phyloP scores from a whole-genome alignment of 1,284 basidiomycete species.

The Ceratorhiza oryzae-sativae region DNA sequence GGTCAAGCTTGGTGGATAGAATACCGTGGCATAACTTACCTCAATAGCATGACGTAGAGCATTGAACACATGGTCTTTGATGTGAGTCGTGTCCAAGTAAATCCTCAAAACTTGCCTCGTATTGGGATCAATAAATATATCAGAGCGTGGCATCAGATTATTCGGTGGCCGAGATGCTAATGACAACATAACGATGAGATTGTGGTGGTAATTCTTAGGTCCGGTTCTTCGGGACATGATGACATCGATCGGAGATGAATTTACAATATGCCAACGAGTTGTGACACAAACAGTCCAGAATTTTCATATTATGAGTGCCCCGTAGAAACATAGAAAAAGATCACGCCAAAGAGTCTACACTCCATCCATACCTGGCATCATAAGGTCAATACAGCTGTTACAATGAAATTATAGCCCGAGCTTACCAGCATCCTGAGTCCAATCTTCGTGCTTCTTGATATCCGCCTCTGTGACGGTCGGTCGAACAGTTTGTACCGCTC shows the following conservation, averaged over 20 bases:
- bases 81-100: slow-evolving; percentile 10
- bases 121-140: slow-evolving; percentile 13
- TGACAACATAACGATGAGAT: not conserved
- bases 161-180: not conserved
- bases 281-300: not conserved
- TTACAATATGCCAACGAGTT: not conserved
- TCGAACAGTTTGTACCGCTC: slow-evolving; percentile 79
- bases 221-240: not conserved
- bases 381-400: not conserved
- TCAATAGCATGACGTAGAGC: slow-evolving; percentile 21
- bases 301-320: slow-evolving; percentile 22
- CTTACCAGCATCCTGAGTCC: slow-evolving; percentile 84
- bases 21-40: not conserved
- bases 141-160: not conserved
- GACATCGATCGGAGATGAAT: not conserved
- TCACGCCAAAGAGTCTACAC: not conserved
- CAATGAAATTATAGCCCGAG: not conserved
- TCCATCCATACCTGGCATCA: slow-evolving; percentile 22
- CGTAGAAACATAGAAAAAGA: slow-evolving; percentile 17
- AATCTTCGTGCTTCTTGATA: slow-evolving; percentile 89
- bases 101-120: slow-evolving; percentile 18
- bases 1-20: not conserved
- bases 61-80: not conserved
- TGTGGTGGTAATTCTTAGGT: slow-evolving; percentile 6
- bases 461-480: slow-evolving; percentile 92